A percentile compares a stretch with the other conserved stretches of the same genome.
phyloP scores from a whole-genome alignment of 2,329 filamentous ascomycete genomes.

The Fusarium buharicum region DNA sequence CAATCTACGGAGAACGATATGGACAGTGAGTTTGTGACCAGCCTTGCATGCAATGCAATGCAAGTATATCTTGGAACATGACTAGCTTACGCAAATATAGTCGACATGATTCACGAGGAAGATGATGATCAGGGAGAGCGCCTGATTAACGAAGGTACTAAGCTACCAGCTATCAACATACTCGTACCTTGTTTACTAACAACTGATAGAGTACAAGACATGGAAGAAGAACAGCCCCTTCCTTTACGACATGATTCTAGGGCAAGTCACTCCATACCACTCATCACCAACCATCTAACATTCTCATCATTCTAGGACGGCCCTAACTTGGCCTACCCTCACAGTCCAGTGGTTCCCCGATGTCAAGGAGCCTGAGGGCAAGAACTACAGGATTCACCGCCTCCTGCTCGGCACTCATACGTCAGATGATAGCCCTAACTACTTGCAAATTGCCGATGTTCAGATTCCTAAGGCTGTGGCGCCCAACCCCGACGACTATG shows the following conservation, averaged over 20 bases:
- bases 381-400: constrained; percentile 87
- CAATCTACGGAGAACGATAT: constrained; percentile 51
- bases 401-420: constrained; percentile 95
- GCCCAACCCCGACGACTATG: constrained; percentile 84
- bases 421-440: constrained; percentile 84
- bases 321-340: constrained; percentile 95
- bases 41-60: constrained; percentile 10
- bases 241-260: constrained; percentile 97
- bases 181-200: constrained; percentile 27
- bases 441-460: constrained; percentile 92
- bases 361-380: constrained; percentile 86
- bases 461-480: constrained; percentile 84
- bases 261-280: constrained; percentile 56
- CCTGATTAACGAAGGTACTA: constrained; percentile 87
- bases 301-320: constrained; percentile 66
- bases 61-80: not conserved
- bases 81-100: constrained; percentile 37
- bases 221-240: constrained; percentile 99
- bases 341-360: constrained; percentile 99
- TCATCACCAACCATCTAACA: constrained; percentile 11
- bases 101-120: constrained; percentile 67
- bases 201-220: constrained; percentile 87
- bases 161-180: not conserved
- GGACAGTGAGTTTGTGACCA: constrained; percentile 48
- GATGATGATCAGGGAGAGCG: constrained; percentile 81